These are phyloP conservation scores for Plasmodium sp. DNA, from an alignment of 169 alveolate genomes.

Conservation along the genomic window DNA sequence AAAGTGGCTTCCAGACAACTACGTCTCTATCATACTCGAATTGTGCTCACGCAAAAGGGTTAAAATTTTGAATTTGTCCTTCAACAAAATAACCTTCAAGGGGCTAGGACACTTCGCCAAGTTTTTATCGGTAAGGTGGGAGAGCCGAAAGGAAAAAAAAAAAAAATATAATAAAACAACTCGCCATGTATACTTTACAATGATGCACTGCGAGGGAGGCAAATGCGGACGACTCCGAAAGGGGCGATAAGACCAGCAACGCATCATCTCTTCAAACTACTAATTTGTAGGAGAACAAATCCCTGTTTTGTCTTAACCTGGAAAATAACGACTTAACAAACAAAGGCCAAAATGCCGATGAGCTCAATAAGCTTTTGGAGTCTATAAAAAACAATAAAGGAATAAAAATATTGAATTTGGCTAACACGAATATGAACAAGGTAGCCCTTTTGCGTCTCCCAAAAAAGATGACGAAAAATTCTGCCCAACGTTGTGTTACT, in stretches of 20 bases:
- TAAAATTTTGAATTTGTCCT: slow-evolving; percentile 60
- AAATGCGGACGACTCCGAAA: not conserved
- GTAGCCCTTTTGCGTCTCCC: not conserved
- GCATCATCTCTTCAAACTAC: not conserved
- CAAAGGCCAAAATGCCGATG: slow-evolving; percentile 24
- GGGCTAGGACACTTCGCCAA: slow-evolving; percentile 3
- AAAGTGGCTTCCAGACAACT: slow-evolving; percentile 74
- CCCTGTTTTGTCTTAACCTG: slow-evolving; percentile 32
- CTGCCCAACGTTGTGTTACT: not conserved
- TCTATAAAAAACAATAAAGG: slow-evolving; percentile 42
- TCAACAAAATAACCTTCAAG: slow-evolving; percentile 59
- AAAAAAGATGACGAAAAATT: not conserved
- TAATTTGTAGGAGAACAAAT: slow-evolving; percentile 55
- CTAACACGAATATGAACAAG: slow-evolving; percentile 66
- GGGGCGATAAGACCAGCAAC: not conserved
- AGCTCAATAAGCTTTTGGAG: slow-evolving; percentile 26
- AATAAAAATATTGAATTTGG: slow-evolving; percentile 40
- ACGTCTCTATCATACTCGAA: slow-evolving; percentile 35
- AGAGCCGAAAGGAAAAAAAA: not conserved
- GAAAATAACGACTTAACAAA: slow-evolving; percentile 70
- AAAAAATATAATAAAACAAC: not conserved
- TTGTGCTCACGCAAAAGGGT: slow-evolving; percentile 53
- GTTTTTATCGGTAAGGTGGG: slow-evolving; percentile 13
- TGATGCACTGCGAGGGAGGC: not conserved
- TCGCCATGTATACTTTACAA: not conserved